These are phyloP conservation scores for Vaccinium macrocarpon DNA, from an alignment of 148 eudicot genomes.

Conservation along the genomic window DNA sequence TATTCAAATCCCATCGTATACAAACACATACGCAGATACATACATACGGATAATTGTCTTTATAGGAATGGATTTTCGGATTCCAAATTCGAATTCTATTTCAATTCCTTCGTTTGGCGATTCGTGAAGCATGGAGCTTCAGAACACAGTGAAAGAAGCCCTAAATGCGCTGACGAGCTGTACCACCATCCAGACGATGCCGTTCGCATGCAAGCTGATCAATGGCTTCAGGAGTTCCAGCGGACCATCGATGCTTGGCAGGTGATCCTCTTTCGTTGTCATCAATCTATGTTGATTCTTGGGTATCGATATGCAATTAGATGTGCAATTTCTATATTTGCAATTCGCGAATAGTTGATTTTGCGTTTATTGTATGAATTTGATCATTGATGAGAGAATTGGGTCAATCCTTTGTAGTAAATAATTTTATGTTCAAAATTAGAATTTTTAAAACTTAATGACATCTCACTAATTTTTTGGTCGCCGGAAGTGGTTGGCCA, in stretches of 20 bases:
- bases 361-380: background rate
- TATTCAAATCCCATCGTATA: background rate
- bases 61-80: background rate
- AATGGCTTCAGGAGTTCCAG: constrained; percentile 96
- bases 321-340: background rate
- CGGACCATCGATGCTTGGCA: constrained; percentile 97
- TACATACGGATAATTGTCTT: background rate
- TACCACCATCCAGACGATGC: constrained; percentile 95
- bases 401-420: background rate
- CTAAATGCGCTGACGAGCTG: constrained; percentile 85
- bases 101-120: background rate
- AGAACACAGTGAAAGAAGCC: constrained; percentile 94
- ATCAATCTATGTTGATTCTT: constrained; percentile 7
- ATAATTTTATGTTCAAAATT: too few relatives aligned
- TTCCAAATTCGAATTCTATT: background rate
- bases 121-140: constrained; percentile 50
- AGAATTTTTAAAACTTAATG: too few relatives aligned
- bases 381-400: background rate
- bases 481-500: too few relatives aligned
- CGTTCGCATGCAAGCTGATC: constrained; percentile 93
- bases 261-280: constrained; percentile 32
- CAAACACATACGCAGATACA: background rate
- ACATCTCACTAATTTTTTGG: too few relatives aligned
- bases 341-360: background rate
- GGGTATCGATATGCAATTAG: background rate